These are phyloP conservation scores for Houttuynia cordata DNA, from an alignment of 164 flowering plant species.

Conservation along the genomic window DNA sequence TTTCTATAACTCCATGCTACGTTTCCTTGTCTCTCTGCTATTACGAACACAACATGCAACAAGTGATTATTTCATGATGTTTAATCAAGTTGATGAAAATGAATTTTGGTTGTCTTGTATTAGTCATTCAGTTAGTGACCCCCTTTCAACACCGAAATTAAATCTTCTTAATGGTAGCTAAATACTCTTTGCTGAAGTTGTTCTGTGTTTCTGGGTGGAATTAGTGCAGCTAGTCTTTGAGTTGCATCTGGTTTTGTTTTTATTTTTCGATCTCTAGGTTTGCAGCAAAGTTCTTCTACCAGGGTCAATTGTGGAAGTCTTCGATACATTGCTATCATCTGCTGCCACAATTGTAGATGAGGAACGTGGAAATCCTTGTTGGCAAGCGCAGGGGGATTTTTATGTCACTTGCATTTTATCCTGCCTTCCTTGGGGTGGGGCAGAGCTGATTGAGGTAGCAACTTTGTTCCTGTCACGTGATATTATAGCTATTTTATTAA, in stretches of 20 bases:
- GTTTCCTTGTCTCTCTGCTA: no score
- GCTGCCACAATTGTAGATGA: slow-evolving; percentile 95
- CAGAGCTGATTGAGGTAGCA: slow-evolving; percentile 76
- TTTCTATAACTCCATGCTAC: no score
- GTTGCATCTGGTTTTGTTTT: not conserved
- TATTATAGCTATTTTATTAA: not conserved
- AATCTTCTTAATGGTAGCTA: no score
- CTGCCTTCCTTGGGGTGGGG: slow-evolving; percentile 97
- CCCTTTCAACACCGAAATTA: no score
- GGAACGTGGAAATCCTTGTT: slow-evolving; percentile 92
- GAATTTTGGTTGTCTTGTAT: no score
- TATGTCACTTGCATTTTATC: slow-evolving; percentile 79
- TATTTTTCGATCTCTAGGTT: slow-evolving; percentile 35
- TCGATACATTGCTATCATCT: slow-evolving; percentile 79
- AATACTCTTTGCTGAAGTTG: no score
- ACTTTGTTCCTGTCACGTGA: not conserved
- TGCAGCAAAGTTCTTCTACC: slow-evolving; percentile 89
- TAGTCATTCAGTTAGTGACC: no score
- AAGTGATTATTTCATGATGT: no score
- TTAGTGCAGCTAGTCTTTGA: no score
- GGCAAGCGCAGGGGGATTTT: slow-evolving; percentile 97
- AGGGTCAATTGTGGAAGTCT: slow-evolving; percentile 57
- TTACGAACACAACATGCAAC: no score
- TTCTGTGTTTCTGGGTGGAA: no score
- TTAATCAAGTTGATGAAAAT: no score